These are phyloP conservation scores for Hypoxylon sp. DNA, from an alignment of 2,329 filamentous ascomycete genomes.

Conservation along the genomic window DNA sequence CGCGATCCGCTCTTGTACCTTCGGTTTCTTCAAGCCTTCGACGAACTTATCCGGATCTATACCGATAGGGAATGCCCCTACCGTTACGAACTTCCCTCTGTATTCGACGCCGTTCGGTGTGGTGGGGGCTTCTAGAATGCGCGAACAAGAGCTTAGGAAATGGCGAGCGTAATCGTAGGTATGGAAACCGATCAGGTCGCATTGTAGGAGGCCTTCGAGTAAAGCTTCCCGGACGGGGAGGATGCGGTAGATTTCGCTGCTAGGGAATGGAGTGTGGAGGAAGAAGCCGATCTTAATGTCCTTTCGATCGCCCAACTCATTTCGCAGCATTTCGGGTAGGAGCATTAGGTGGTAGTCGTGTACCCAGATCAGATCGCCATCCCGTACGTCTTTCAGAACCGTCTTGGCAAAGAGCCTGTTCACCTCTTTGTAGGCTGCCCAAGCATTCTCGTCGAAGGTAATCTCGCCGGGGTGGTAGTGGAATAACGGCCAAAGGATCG, in stretches of 20 bases:
- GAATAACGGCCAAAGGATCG: constrained; percentile 98
- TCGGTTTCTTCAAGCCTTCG: constrained; percentile 86
- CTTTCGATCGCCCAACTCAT: constrained; percentile 84
- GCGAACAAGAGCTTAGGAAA: constrained; percentile 96
- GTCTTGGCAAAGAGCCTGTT: constrained; percentile 93
- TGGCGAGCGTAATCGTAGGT: constrained; percentile 99
- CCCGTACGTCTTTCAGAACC: constrained; percentile 87
- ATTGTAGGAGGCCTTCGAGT: constrained; percentile 88
- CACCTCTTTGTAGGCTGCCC: constrained; percentile 93
- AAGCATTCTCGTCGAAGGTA: constrained; percentile 95
- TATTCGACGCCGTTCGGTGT: constrained; percentile 95
- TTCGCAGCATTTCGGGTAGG: constrained; percentile 92
- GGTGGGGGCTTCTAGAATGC: constrained; percentile 85
- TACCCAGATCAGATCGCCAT: constrained; percentile 97
- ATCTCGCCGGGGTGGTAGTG: constrained; percentile 99
- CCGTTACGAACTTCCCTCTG: constrained; percentile 87
- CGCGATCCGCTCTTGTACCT: constrained; percentile 89
- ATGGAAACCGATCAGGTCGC: constrained; percentile 97
- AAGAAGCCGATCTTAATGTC: constrained; percentile 99
- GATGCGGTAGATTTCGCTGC: constrained; percentile 96
- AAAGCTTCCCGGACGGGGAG: constrained; percentile 92
- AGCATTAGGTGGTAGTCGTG: constrained; percentile 99
- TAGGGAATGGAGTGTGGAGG: constrained; percentile 96
- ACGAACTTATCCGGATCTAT: constrained; percentile 98
- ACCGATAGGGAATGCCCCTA: constrained; percentile 96